Conservation (phyloP, 495 filamentous ascomycete species). For the Parathielavia appendiculata region DNA sequence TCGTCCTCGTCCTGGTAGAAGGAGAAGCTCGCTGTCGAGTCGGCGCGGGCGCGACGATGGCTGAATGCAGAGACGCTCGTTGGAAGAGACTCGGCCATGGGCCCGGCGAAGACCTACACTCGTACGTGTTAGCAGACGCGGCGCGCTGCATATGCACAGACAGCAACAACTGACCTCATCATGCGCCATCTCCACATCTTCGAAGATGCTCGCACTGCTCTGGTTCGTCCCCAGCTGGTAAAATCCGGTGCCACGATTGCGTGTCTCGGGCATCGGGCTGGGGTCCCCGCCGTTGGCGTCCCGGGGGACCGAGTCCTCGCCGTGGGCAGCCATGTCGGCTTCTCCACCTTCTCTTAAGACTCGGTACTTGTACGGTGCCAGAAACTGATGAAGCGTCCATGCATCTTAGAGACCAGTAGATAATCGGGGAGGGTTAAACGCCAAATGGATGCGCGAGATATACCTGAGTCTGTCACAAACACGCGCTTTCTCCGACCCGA, state of each 20-base stretch:
- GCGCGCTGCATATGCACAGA: neutral
- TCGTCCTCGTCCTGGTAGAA: conserved; percentile 69
- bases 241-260: conserved; percentile 37
- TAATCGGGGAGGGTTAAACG: neutral
- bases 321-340: conserved; percentile 30
- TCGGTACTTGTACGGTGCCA: neutral
- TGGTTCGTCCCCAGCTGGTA: conserved; percentile 66
- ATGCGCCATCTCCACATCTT: conserved; percentile 98
- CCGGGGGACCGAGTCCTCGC: conserved; percentile 19
- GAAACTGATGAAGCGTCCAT: neutral
- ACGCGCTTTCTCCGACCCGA: no score
- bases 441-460: no score
- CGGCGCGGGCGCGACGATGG: conserved; percentile 69
- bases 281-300: neutral
- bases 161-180: conserved; percentile 63
- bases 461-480: no score
- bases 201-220: conserved; percentile 79
- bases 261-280: conserved; percentile 18
- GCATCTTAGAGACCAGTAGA: conserved; percentile 13
- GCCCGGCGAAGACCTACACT: conserved; percentile 78
- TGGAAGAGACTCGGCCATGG: conserved; percentile 89
- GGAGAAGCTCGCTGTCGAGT: conserved; percentile 83
- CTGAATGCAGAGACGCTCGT: conserved; percentile 84
- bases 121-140: conserved; percentile 21
- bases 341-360: conserved; percentile 7